Evolutionary conservation across 2,329 filamentous ascomycete species (phyloP), one percentile per base, ranked within the genome.

Genomic region (Phialophora tarda): DNA sequence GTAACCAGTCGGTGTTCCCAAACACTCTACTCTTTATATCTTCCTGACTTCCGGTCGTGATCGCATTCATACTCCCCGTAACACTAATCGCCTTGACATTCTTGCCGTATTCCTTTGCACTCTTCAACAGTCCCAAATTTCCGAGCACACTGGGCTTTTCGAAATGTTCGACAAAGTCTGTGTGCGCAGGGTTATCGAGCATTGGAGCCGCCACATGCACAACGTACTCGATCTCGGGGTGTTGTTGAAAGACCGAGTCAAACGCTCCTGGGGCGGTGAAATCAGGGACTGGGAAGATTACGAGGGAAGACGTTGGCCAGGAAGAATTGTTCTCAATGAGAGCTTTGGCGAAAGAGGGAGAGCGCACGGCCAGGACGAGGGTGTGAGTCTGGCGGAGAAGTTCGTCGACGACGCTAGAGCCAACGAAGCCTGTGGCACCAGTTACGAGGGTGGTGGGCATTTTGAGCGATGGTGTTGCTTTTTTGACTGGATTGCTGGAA

Each of bases 401-500:
- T 74, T 91, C 84, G 78, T 89, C 86, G 76, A 94, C 89, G 73
- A 94, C 89, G 80, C 93, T 90, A 80, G 91, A 88, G 76, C 91
- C 91, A 14, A 95, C 85, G 80, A 94, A 94, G 71, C 91, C 91
- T 76, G 91, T 93, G 76, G 91, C 91, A 73, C 91, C 91, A 72
- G 93, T 88, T 71, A 95, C 88, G 72, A 93, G 84, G 74, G 93
- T 90, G 71, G 85, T 87, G 75, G 66, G 56, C 66, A 68, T 68
- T 12, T 32, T 62, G 47, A n/a, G 17, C 21, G 21, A 12, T 21
- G 17, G 55, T 7, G n/a, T n/a, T 24, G 14, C 10, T 2, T 34
- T 23, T 17, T 32, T 1, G 12, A 34, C 26, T 30, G 26, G 28
- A n/a, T 28, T 5, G 17, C n/a, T 21, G 28, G 53, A 55, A 11